Conservation (phyloP, 306 rosid species). For the Dalbergia cochinchinensis region DNA sequence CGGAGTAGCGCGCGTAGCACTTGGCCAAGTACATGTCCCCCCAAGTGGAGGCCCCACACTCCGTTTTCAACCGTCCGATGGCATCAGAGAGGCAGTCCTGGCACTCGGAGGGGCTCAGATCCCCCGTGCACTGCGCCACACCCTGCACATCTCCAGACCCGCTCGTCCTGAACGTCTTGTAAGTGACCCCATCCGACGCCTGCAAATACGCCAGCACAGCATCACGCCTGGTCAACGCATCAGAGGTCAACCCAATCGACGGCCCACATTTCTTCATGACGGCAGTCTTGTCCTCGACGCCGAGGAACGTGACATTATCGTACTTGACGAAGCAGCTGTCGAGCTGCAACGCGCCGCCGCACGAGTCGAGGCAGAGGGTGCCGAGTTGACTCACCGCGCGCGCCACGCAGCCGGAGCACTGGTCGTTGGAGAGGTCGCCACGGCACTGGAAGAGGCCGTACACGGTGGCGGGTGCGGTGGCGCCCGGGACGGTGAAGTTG, state of each 20-base stretch:
- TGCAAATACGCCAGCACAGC: slow-evolving; percentile 63
- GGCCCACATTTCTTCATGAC: slow-evolving; percentile 82
- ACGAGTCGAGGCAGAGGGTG: slow-evolving; percentile 60
- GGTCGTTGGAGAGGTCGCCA: slow-evolving; percentile 67
- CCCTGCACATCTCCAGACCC: slow-evolving; percentile 54
- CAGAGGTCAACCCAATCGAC: slow-evolving; percentile 59
- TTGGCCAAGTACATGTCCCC: slow-evolving; percentile 81
- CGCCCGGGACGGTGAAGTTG: slow-evolving; percentile 63
- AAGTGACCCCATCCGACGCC: slow-evolving; percentile 48
- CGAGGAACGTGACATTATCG: slow-evolving; percentile 73
- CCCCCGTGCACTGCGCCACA: slow-evolving; percentile 89
- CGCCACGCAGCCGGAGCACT: slow-evolving; percentile 70
- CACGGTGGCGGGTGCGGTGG: slow-evolving; percentile 53
- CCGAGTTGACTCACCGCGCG: slow-evolving; percentile 72
- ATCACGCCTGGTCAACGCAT: slow-evolving; percentile 61
- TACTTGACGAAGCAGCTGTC: slow-evolving; percentile 91
- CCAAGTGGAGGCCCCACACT: slow-evolving; percentile 71
- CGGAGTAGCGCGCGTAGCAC: slow-evolving; percentile 84
- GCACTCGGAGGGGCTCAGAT: slow-evolving; percentile 78
- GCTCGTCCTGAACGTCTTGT: slow-evolving; percentile 46
- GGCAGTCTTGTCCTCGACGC: slow-evolving; percentile 83
- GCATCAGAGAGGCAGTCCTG: slow-evolving; percentile 85
- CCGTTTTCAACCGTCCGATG: slow-evolving; percentile 73
- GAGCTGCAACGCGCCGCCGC: slow-evolving; percentile 91
- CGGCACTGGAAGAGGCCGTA: slow-evolving; percentile 93